Conservation (phyloP, 768 basidiomycete genomes). For the Boletus sensibilis region DNA sequence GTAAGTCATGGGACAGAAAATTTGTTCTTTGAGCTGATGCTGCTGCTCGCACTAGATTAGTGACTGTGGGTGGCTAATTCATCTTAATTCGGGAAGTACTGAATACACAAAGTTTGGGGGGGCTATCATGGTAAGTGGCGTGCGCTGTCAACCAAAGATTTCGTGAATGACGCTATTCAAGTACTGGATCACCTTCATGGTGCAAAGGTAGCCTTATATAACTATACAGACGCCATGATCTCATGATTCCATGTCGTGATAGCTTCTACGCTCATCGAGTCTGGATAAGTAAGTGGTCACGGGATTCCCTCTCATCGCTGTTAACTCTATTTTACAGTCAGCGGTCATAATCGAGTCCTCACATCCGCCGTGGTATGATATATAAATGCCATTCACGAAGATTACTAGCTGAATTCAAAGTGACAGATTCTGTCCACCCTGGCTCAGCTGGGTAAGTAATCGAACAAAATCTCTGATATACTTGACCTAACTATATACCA, state of each 20-base stretch:
- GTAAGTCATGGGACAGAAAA: constrained; percentile 1
- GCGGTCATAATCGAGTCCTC: constrained; percentile 16
- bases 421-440: constrained; percentile 4
- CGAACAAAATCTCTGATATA: not conserved
- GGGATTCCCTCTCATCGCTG: not conserved
- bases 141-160: not conserved
- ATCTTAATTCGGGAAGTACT: not conserved
- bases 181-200: constrained; percentile 20
- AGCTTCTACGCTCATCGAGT: constrained; percentile 29
- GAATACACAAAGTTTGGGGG: not conserved
- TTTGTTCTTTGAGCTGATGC: not conserved
- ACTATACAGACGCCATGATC: too few species aligned
- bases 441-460: constrained; percentile 14
- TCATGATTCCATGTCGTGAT: not conserved
- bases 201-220: constrained; percentile 15
- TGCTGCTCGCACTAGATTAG: not conserved
- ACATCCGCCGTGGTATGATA: constrained; percentile 15
- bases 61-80: constrained; percentile 1
- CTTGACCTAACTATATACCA: not conserved
- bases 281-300: constrained; percentile 25
- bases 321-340: constrained; percentile 13
- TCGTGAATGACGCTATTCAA: constrained; percentile 3
- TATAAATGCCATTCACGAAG: too few species aligned
- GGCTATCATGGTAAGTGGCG: constrained; percentile 3
- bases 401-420: not conserved